phyloP scores from a whole-genome alignment of 2,329 filamentous ascomycete species.

The Neopestalotiopsis clavispora region DNA sequence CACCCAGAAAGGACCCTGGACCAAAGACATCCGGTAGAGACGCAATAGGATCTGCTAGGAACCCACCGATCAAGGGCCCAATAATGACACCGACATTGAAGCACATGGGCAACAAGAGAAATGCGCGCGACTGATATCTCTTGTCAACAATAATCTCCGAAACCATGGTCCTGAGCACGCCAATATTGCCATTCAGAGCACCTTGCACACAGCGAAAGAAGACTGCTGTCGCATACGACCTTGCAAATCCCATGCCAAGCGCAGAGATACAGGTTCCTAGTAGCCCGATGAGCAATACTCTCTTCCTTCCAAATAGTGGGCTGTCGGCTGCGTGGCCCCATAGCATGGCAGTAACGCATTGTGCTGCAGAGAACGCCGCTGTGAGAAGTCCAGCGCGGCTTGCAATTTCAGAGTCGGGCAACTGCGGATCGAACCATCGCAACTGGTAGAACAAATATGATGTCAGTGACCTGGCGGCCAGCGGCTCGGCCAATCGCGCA shows the following conservation, averaged over 20 bases:
- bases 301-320: conserved; percentile 64
- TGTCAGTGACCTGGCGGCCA: conserved; percentile 2
- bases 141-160: conserved; percentile 74
- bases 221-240: conserved; percentile 13
- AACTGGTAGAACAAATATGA: conserved; percentile 13
- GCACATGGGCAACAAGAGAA: conserved; percentile 61
- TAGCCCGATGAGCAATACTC: conserved; percentile 69
- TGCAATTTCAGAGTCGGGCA: conserved; percentile 45
- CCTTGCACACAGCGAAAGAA: conserved; percentile 63
- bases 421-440: neutral
- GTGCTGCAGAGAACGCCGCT: conserved; percentile 70
- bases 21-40: conserved; percentile 45
- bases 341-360: conserved; percentile 71
- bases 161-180: conserved; percentile 77
- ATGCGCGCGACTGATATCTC: conserved; percentile 57
- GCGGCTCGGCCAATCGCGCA: neutral
- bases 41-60: conserved; percentile 47
- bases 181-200: conserved; percentile 73
- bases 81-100: conserved; percentile 59
- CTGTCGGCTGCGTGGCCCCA: conserved; percentile 61
- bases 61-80: conserved; percentile 47
- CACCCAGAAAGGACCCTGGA: conserved; percentile 39
- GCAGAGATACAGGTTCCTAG: conserved; percentile 66
- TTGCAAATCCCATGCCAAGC: conserved; percentile 72
- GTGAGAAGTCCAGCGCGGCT: conserved; percentile 72